Conservation (phyloP, 257 asterid species). For the Scutellaria barbata region DNA sequence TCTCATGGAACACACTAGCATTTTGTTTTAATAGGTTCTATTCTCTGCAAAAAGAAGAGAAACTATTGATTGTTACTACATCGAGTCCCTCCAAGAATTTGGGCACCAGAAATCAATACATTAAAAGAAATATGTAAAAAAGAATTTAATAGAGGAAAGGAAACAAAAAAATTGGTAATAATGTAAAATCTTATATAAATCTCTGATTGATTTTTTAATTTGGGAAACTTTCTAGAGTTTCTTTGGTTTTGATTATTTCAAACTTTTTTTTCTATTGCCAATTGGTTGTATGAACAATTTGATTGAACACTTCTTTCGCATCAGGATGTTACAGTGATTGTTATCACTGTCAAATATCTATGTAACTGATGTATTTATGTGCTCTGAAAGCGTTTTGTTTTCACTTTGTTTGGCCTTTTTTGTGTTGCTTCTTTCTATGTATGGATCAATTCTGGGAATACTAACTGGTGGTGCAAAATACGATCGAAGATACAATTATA, state of each 20-base stretch:
- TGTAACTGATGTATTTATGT: not conserved
- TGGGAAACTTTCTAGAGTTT: not conserved
- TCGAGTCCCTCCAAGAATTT: slow-evolving; percentile 21
- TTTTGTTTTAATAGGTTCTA: slow-evolving; percentile 14
- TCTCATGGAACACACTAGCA: slow-evolving; percentile 3
- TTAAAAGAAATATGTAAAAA: not conserved
- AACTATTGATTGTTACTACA: slow-evolving; percentile 1
- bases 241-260: not conserved
- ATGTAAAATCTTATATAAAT: slow-evolving; percentile 6
- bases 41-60: not conserved
- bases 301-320: slow-evolving; percentile 12
- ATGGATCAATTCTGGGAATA: too few species aligned
- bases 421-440: not conserved
- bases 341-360: not conserved
- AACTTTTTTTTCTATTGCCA: not conserved
- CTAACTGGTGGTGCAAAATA: too few species aligned
- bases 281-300: slow-evolving; percentile 13
- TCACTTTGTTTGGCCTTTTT: not conserved
- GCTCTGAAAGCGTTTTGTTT: not conserved
- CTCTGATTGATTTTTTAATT: not conserved
- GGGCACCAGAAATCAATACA: slow-evolving; percentile 5
- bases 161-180: not conserved
- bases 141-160: not conserved
- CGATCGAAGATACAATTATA: too few species aligned
- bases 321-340: not conserved